Conservation (phyloP, 202 grass and related monocot species). For the Panicum hallii region DNA sequence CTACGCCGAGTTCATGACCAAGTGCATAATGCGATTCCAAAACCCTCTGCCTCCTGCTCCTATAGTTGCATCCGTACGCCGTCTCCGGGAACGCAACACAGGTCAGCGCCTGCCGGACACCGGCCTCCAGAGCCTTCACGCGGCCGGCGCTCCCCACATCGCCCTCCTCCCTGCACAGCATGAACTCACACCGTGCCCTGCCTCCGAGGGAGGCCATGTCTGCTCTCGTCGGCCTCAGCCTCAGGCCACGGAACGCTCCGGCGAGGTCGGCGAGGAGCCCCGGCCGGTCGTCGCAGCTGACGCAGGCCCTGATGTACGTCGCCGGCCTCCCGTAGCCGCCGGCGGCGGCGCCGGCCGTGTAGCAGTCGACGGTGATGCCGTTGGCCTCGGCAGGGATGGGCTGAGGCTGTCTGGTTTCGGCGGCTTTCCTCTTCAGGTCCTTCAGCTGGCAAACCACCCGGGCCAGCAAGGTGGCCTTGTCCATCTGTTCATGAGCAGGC, state of each 20-base stretch:
- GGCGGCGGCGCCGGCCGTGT: not conserved
- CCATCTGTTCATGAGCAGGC: slow-evolving; percentile 49
- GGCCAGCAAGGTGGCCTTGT: slow-evolving; percentile 64
- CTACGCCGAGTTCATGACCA: not conserved
- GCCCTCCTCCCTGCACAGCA: slow-evolving; percentile 36
- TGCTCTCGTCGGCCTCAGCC: slow-evolving; percentile 42
- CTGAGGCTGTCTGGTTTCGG: slow-evolving; percentile 2
- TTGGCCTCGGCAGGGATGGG: slow-evolving; percentile 47
- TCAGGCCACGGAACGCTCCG: slow-evolving; percentile 35
- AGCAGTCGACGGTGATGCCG: slow-evolving; percentile 37
- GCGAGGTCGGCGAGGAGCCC: slow-evolving; percentile 45
- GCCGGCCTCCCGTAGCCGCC: not conserved
- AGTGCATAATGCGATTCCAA: slow-evolving; percentile 12
- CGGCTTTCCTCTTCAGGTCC: slow-evolving; percentile 52
- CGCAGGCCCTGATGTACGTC: slow-evolving; percentile 34
- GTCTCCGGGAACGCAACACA: slow-evolving; percentile 46
- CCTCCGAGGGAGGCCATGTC: slow-evolving; percentile 54
- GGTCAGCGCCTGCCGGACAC: slow-evolving; percentile 44
- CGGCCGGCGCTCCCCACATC: not conserved
- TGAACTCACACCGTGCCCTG: slow-evolving; percentile 31
- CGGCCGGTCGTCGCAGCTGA: slow-evolving; percentile 61
- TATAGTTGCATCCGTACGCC: slow-evolving; percentile 2
- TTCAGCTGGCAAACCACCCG: slow-evolving; percentile 56
- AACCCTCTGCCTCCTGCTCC: slow-evolving; percentile 52
- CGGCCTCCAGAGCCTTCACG: slow-evolving; percentile 35